Base-by-base conservation (phyloP, 768 basidiomycete species). In the Pleurotus cornucopiae region DNA sequence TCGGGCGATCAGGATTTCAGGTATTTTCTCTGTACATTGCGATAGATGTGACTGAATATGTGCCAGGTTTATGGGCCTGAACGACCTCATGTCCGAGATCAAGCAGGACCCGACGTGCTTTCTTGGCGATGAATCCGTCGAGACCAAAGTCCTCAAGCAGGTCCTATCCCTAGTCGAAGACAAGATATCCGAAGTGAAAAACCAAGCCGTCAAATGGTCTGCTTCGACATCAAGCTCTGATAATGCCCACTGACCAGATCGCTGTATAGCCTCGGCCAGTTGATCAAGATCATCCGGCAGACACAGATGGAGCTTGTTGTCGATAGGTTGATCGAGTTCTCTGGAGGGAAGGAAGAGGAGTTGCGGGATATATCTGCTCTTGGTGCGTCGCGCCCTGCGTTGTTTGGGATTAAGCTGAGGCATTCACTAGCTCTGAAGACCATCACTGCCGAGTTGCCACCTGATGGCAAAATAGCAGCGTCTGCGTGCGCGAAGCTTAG, bases 131-230 rank as follows among this genome's bases (percentile, higher is more conserved):
- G 95, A 98, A 67, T 63, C 77, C 4, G 82, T 87, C 30, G 97
- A 99, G 76, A 84, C 76, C 67, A 90, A 89, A 67, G 85, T 96
- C 49, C 78, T 96, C 46, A 83, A 82, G 41, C 85, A 89, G 68
- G 94, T 98, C 1, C 77, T 98, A 43, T 76, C 83, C 34, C 81
- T 98, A 16, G 88, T 98, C 4, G 89, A 91, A 66, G 97, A 99
- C 73, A 89, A 88, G 71, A 98, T 95, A 62, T 94, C 94, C 6
- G 97, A 99, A 76, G 97, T 98, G 61, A 98, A 98, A 78, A 97
- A 97, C 66, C 89, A 92, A 69, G 93, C 94, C 2, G 96, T 97
- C 9, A 94, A 95, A 75, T 95, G 94, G 96, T 91, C 62, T 53
- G 81, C 67, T 34, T 47, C n/a, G 38, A 1, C 23, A 45, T 45